Evolutionary conservation across 352 stramenopile genomes (phyloP), one percentile per base, ranked within the genome.

Genomic region (Globisporangium ultimum): DNA sequence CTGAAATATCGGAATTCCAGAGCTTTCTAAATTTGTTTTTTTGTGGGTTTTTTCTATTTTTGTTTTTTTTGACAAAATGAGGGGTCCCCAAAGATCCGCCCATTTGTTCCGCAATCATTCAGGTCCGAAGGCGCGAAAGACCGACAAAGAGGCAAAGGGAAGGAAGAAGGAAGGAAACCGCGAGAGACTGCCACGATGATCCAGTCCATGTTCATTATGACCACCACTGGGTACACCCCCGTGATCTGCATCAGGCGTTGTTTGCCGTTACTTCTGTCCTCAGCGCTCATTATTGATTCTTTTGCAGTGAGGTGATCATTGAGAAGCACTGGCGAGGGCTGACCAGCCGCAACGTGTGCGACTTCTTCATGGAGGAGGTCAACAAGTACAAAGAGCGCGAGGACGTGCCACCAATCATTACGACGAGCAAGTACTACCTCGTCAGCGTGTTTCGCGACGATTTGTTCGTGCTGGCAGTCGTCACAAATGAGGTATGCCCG

Each of bases 281-380:
- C 17, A 51, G 14, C 41, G 36, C 13, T 52, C 9, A 12, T 24
- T 28, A 12, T 58, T n/a, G n/a, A n/a, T n/a, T n/a, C n/a, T n/a
- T n/a, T n/a, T 32, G 15, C 63, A 95, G 87, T 63, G 96, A 99
- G 80, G 89, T 98, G 49, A 89, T 99, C 61, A 98, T 99, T 67
- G 97, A 99, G 77, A 98, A 98, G 67, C 97, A 99, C 73, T 99
- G 97, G 89, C 93, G 96, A 24, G 95, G 90, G 3, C 82, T 97
- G 50, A 98, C 95, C 32, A 95, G 80, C 58, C 91, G 97, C 58
- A 96, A 91, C 59, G 88, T 99, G 52, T 98, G 96, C 74, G 96
- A 99, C 60, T 97, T 97, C 67, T 99, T 99, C 80, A 98, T 98
- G 95, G 91, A 98, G 58, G 87, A 97, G 61, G 96, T 96, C 66